Conservation (phyloP, 768 basidiomycete species). For the Rhizopogon vulgaris region DNA sequence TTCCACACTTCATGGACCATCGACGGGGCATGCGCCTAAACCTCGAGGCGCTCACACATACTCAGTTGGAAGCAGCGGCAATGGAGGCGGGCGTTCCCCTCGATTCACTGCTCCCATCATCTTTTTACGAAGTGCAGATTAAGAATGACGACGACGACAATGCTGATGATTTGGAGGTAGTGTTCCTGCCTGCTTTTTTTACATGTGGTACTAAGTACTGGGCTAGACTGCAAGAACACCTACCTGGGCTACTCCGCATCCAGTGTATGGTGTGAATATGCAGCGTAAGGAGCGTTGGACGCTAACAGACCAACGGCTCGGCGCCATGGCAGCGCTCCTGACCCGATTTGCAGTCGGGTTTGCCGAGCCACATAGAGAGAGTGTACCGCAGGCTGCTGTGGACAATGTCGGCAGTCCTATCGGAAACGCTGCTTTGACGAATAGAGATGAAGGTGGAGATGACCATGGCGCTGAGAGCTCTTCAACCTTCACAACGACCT, state of each 20-base stretch:
- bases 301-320: constrained; percentile 51
- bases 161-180: neutral
- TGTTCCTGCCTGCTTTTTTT: neutral
- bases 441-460: neutral
- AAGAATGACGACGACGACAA: neutral
- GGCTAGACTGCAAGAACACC: neutral
- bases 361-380: constrained; percentile 17
- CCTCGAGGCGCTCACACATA: constrained; percentile 47
- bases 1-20: constrained; percentile 4
- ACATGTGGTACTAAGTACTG: neutral
- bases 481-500: constrained; percentile 6
- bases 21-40: constrained; percentile 55
- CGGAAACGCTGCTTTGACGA: neutral
- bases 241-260: constrained; percentile 6
- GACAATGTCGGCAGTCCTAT: neutral
- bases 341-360: constrained; percentile 45
- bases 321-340: constrained; percentile 50
- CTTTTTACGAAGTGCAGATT: constrained; percentile 20
- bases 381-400: neutral
- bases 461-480: neutral
- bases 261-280: constrained; percentile 11
- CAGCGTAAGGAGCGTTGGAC: constrained; percentile 12
- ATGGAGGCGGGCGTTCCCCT: constrained; percentile 64
- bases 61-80: constrained; percentile 55
- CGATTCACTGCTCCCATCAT: constrained; percentile 40